Evolutionary conservation across 805 yeast genomes (phyloP), one percentile per base, ranked within the genome.

Genomic region (Spathaspora sp.): DNA sequence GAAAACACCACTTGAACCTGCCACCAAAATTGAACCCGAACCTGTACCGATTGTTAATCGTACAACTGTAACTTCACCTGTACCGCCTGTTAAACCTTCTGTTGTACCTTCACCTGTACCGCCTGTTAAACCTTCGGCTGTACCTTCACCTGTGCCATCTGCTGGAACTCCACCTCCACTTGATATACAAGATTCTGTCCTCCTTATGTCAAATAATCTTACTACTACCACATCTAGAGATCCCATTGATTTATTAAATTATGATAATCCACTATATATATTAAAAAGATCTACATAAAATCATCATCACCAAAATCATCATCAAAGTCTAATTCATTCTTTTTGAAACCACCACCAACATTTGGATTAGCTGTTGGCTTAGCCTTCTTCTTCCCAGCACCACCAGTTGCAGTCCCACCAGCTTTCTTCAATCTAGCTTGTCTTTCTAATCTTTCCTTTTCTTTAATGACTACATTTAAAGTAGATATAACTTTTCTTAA

Each of bases 341-440:
- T 86, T 77, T 85, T 87, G 71, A 78, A 78, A 9, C 64, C 64
- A 4, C 71, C 66, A 47, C 81, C 68, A 47, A 70, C 72, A 55
- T 73, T 82, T 49, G 87, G 76, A 66, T 85, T 86, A 44, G 89
- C 86, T 51, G 83, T 70, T 52, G 89, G 86, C 70, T 87, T 87
- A 52, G 90, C 97, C 82, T 92, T 93, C 82, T 87, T 87, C 81
- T 92, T 91, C 71, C 96, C 96, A 39, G 96, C 94, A 66, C 97
- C 97, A 61, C 96, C 96, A 20, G 89, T 81, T 40, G 93, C 82
- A 26, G 96, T 87, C 57, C 93, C 94, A 55, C 94, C 93, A 50
- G 89, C 78, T 66, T 85, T 86, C 60, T 87, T 81, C 62, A 88
- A 73, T 68, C 97, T 84, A 23, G 88, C 90, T 62, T 82, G 88